A percentile compares a stretch with the other conserved stretches of the same genome.
These are phyloP conservation scores for Mycena metata DNA, from an alignment of 768 basidiomycete species.

Conservation along the genomic window DNA sequence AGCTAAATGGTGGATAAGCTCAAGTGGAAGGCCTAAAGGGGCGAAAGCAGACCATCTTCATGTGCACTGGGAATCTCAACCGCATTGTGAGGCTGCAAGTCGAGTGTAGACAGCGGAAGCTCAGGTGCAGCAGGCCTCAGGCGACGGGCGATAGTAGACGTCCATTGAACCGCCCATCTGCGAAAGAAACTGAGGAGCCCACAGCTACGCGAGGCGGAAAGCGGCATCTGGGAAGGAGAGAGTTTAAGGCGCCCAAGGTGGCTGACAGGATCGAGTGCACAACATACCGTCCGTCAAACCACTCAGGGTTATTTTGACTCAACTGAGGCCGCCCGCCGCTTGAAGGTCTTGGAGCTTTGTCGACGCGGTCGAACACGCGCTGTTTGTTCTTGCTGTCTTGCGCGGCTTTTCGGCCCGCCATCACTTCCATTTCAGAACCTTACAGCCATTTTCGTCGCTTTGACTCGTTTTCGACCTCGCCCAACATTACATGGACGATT, in stretches of 20 bases:
- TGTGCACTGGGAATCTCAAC: slow-evolving; percentile 2
- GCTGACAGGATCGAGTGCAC: not conserved
- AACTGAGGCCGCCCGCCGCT: too few relatives aligned
- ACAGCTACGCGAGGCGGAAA: slow-evolving; percentile 21
- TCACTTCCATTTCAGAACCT: too few relatives aligned
- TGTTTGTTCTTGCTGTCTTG: too few relatives aligned
- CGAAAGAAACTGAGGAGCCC: slow-evolving; percentile 6
- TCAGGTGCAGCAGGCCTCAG: slow-evolving; percentile 18
- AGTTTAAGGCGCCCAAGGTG: not conserved
- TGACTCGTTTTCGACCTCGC: not conserved
- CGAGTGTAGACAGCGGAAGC: slow-evolving; percentile 33
- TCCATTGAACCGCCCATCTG: slow-evolving; percentile 1
- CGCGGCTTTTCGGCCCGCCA: too few relatives aligned
- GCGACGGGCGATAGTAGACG: slow-evolving; percentile 8
- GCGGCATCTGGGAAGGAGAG: slow-evolving; percentile 20
- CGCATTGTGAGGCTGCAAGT: slow-evolving; percentile 2
- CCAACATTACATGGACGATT: not conserved
- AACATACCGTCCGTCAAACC: not conserved
- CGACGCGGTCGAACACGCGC: too few relatives aligned
- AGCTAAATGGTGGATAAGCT: slow-evolving; percentile 15
- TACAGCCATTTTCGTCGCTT: not conserved
- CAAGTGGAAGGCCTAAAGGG: not conserved
- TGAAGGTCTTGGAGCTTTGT: too few relatives aligned
- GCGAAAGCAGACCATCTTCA: slow-evolving; percentile 20
- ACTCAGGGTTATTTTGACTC: too few relatives aligned